Evolutionary conservation across 2,329 filamentous ascomycete species (phyloP), one percentile per base, ranked within the genome.

Genomic region (Sclerotinia borealis): DNA sequence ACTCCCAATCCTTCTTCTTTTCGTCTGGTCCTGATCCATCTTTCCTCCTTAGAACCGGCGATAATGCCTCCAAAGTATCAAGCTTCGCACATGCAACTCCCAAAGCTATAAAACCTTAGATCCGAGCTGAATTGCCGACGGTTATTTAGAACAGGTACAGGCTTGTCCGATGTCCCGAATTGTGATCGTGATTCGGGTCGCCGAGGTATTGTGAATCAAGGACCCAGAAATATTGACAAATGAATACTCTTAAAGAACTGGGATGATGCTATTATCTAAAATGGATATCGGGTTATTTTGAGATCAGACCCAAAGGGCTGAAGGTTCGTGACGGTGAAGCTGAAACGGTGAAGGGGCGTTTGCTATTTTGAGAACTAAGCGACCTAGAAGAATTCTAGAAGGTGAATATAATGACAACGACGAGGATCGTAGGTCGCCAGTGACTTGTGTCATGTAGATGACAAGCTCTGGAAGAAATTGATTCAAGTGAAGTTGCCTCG

Each of bases 51-150:
- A 69, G 60, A n/a, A 61, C 31, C 10, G 68, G 67, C n/a, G 67
- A 67, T 2, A 68, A 55, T 3, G 66, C 66, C 60, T 81, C 79
- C 55, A 82, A 74, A 66, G 79, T 79, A 61, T 78, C 76, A 61
- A 83, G 77, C 47, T 77, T 76, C 58, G 78, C 76, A 45, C 78
- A 72, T n/a, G 80, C 81, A 36, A 82, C 78, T 25, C 80, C 80
- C 1, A 83, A 75, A 1, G 80, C 80, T 43, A 82, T 76, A 71
- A 82, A 82, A 7, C 80, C 80, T 29, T 39, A 29, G 9, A 54
- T 6, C 19, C 4, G 6, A 29, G 8, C 15, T 13, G 36, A n/a
- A 39, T 27, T 27, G 4, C 5, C 8, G 3, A 37, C 10, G 34
- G 22, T n/a, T n/a, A n/a, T n/a, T n/a, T 39, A 27, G 4, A 11